These are phyloP conservation scores for Mycena leptocephala DNA, from an alignment of 768 basidiomycete genomes.

Conservation along the genomic window DNA sequence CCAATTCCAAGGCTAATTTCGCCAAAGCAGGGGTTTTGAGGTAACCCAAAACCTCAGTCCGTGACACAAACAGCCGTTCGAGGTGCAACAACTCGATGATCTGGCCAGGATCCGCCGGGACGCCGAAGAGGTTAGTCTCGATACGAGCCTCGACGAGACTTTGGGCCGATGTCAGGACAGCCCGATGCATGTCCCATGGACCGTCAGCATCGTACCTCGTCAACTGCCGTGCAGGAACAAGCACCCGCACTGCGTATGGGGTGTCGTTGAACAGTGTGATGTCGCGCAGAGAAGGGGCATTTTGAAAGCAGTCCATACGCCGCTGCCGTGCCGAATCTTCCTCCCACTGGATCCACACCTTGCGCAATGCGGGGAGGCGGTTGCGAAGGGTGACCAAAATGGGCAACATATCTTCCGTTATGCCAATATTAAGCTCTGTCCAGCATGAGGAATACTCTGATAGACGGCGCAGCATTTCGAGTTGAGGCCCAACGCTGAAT, in stretches of 20 bases:
- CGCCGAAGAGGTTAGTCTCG: background rate
- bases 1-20: background rate
- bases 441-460: background rate
- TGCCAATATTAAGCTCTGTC: background rate
- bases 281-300: background rate
- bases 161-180: background rate
- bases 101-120: background rate
- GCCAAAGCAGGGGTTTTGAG: background rate
- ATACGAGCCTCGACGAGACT: conserved; percentile 12
- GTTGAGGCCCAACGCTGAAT: background rate
- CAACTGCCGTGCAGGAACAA: background rate
- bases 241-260: background rate
- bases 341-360: background rate
- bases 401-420: background rate
- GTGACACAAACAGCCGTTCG: background rate
- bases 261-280: background rate
- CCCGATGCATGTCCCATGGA: background rate
- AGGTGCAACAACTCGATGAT: conserved; percentile 3
- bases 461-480: background rate
- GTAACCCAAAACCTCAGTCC: background rate
- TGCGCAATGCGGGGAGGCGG: background rate
- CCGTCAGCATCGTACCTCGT: background rate
- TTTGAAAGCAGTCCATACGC: background rate
- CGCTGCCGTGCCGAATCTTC: background rate
- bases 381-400: background rate